These are phyloP conservation scores for Gossypium raimondii DNA, from an alignment of 345 rosid genomes.

Conservation along the genomic window DNA sequence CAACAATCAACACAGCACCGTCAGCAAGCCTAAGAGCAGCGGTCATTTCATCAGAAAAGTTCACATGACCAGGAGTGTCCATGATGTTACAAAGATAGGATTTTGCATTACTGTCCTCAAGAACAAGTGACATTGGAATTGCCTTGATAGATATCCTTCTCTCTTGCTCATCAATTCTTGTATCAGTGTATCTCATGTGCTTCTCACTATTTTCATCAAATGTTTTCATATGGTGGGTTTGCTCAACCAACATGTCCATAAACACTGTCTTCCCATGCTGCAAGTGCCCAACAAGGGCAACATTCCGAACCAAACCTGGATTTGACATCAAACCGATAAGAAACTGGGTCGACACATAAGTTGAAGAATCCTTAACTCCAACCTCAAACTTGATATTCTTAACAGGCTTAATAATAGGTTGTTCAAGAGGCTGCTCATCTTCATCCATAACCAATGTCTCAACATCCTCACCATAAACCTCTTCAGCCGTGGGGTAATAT, in stretches of 20 bases:
- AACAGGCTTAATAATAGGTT: slow-evolving; percentile 84
- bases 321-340: slow-evolving; percentile 93
- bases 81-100: slow-evolving; percentile 86
- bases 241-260: slow-evolving; percentile 99
- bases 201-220: slow-evolving; percentile 78
- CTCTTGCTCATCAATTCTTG: slow-evolving; percentile 94
- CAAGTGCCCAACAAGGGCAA: slow-evolving; percentile 91
- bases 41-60: slow-evolving; percentile 78
- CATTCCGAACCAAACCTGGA: slow-evolving; percentile 80
- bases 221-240: slow-evolving; percentile 84
- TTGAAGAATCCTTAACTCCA: slow-evolving; percentile 87
- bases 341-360: slow-evolving; percentile 89
- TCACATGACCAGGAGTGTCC: slow-evolving; percentile 95
- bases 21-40: slow-evolving; percentile 89
- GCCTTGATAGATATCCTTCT: slow-evolving; percentile 94
- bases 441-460: slow-evolving; percentile 97
- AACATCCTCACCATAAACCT: slow-evolving; percentile 92
- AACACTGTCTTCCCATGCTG: slow-evolving; percentile 94
- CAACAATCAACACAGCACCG: slow-evolving; percentile 93
- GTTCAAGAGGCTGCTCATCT: slow-evolving; percentile 88
- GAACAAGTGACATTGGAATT: slow-evolving; percentile 92
- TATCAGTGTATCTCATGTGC: slow-evolving; percentile 90
- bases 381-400: slow-evolving; percentile 80
- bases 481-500: slow-evolving; percentile 96
- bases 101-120: slow-evolving; percentile 89